Percentiles rank a stretch among this genome's conserved stretches.
These are phyloP conservation scores for Abrus precatorius DNA, from an alignment of 306 rosid genomes.

Conservation along the genomic window DNA sequence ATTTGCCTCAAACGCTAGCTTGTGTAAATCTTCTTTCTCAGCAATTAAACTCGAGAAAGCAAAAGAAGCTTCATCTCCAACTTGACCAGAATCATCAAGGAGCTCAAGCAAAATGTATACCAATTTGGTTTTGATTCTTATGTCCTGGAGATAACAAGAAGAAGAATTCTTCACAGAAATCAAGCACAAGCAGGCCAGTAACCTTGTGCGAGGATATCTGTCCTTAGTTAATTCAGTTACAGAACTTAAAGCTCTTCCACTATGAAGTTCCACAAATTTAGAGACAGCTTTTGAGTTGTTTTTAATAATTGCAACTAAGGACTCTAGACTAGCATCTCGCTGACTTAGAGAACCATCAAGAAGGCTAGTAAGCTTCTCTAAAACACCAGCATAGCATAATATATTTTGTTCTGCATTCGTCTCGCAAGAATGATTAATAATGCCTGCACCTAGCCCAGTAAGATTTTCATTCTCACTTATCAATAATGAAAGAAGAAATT, in stretches of 20 bases:
- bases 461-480: constrained; percentile 83
- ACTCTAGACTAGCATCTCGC: constrained; percentile 92
- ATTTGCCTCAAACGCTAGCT: constrained; percentile 91
- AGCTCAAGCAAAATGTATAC: constrained; percentile 89
- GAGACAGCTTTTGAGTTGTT: constrained; percentile 73
- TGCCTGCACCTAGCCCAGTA: constrained; percentile 90
- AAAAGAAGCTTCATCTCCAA: constrained; percentile 91
- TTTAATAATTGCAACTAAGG: constrained; percentile 74
- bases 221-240: constrained; percentile 81
- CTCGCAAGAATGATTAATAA: constrained; percentile 84
- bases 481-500: constrained; percentile 82
- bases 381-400: constrained; percentile 69
- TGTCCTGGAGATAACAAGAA: constrained; percentile 74
- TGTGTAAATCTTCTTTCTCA: constrained; percentile 84
- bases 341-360: constrained; percentile 86
- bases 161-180: constrained; percentile 85
- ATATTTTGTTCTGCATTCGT: constrained; percentile 69
- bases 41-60: constrained; percentile 79
- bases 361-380: constrained; percentile 74
- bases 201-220: constrained; percentile 78
- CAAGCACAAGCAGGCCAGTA: constrained; percentile 85
- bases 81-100: constrained; percentile 87
- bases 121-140: constrained; percentile 81
- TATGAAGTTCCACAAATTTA: constrained; percentile 69
- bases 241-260: constrained; percentile 70